Evolutionary conservation across 208 protist species (phyloP).

Genomic region (Leishmania arabica): DNA sequence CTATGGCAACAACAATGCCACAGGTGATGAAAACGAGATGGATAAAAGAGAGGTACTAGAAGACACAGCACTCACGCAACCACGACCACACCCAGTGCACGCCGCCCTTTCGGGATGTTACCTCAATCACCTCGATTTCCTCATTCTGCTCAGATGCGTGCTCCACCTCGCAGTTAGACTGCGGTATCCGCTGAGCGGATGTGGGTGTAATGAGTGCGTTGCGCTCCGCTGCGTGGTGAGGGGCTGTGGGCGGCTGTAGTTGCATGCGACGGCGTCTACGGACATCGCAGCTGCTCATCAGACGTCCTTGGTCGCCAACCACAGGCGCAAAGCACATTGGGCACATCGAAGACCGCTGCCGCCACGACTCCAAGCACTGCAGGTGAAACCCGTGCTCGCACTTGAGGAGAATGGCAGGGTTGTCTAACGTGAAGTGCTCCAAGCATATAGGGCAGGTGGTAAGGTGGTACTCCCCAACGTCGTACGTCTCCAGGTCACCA

Average conservation of each 20-base stretch:
- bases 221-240: neutral
- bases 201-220: constrained; percentile 2
- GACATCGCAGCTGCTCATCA: constrained; percentile 52
- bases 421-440: constrained; percentile 77
- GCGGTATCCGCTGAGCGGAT: neutral
- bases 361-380: constrained; percentile 84
- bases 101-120: constrained; percentile 8
- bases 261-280: constrained; percentile 35
- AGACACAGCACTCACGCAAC: constrained; percentile 22
- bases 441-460: constrained; percentile 81
- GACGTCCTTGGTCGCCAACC: constrained; percentile 36
- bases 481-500: constrained; percentile 46
- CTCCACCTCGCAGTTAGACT: constrained; percentile 1
- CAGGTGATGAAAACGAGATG: too few species aligned
- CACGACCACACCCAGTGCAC: constrained; percentile 11
- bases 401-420: constrained; percentile 74
- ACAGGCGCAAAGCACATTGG: constrained; percentile 66
- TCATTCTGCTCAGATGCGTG: constrained; percentile 8
- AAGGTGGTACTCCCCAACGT: constrained; percentile 71
- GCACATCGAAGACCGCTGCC: constrained; percentile 62
- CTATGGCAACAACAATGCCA: neutral
- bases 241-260: neutral
- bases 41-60: neutral
- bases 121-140: constrained; percentile 24
- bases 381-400: constrained; percentile 85